Base-by-base conservation (phyloP, 2,329 filamentous ascomycete species). In the Exophiala calicioides region DNA sequence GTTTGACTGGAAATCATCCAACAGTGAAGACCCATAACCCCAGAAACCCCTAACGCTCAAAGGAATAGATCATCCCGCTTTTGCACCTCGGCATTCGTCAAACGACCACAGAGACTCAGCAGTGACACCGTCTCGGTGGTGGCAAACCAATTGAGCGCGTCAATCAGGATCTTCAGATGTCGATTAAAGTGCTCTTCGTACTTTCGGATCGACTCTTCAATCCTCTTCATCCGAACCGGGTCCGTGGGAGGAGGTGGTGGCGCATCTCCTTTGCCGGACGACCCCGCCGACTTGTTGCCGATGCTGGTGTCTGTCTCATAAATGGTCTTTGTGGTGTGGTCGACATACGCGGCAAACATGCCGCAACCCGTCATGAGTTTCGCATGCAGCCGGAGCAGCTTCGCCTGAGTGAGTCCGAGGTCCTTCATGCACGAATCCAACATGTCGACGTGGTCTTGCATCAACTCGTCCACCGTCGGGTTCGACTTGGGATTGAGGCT, bases 401-500 rank as follows among this genome's bases (percentile, higher is more conserved):
- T 96, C 64, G 88, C 89, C 67, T 98, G 96, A 15, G 93, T 98
- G 56, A 98, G 77, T 90, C 97, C 97, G 73, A 93, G 97, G 71
- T 97, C 93, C 70, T 97, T 98, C 61, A 98, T 75, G 66, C 93
- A 98, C 3, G 93, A 97, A 60, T 96, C 93, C 36, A 98, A 73
- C 66, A 98, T 98, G 69, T 97, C 93, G 50, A 98, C 90, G 69
- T 98, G 93, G 63, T 97, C 90, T 70, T 97, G 89, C 93, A 98
- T 98, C 63, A 98, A 72, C 70, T 97, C 90, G 62, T 98, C 93
- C 1, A 98, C 93, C 0, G 93, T 98, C 27, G 90, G 68, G 59
- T 81, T 82, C 62, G 41, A 65, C 61, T 58, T 64, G 67, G 30
- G 60, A 65, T 5, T 62, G 60, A 50, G 68, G 59, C 52, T 50